Evolutionary conservation across 495 filamentous ascomycete species (phyloP), one percentile per base, ranked within the genome.

Genomic region (Thozetella sp.): DNA sequence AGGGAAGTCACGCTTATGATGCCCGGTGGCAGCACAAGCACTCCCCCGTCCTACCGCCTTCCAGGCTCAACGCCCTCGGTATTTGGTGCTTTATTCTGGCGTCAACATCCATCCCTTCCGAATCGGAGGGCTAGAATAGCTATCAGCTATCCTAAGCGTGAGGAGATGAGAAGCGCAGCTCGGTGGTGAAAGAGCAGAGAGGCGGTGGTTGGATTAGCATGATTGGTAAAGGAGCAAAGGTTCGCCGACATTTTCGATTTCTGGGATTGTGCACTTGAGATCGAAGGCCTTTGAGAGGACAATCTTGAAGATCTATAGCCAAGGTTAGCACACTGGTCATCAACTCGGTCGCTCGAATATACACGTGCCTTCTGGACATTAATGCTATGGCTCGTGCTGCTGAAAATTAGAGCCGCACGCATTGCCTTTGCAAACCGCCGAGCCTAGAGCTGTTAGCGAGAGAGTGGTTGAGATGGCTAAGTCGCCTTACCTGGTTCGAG

Each of bases 231-330:
- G 86, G 25, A 99, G 80, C 37, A 99, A 79, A n/a, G 95, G 95
- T 74, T 99, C 95, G 68, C 95, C 95, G 51, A 96, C 87, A 68
- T 98, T 93, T 72, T 97, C 94, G 68, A 99, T 98, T 73, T 99
- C 95, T 11, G 95, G 95, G 69, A 99, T 98, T 2, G 95, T 99
- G 81, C 95, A 99, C 71, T 97, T 97, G 59, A 99, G 83, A 71
- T 99, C 95, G 70, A 99, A 99, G 0, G 95, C 96, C 76, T 99
- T 99, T 58, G 94, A 94, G 26, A 99, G 84, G 56, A 99, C 95
- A 66, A 99, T 99, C 73, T 99, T 99, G 85, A 99, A 99, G 70
- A 99, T 99, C 95, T 99, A 59, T 15, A 23, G 24, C 34, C 46
- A 52, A 22, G 19, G 57, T 72, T 48, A 67, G 62, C 52, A 67